Evolutionary conservation across 257 asterid species (phyloP).

Genomic region (Misopates orontium): DNA sequence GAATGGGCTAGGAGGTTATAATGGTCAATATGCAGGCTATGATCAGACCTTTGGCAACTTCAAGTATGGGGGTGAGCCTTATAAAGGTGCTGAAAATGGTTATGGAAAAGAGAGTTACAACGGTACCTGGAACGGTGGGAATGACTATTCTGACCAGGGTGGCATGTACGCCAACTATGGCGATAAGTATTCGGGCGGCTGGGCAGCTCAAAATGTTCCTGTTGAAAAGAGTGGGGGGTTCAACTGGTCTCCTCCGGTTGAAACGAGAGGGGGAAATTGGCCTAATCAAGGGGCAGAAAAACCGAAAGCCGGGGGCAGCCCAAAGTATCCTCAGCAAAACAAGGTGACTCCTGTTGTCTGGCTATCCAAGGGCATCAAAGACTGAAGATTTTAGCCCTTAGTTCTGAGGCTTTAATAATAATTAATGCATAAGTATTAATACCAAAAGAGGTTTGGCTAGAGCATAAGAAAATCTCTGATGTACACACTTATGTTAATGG

Average conservation of each 20-base stretch:
- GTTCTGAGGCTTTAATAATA: neutral
- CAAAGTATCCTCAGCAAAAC: no score
- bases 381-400: neutral
- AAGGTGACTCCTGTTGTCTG: neutral
- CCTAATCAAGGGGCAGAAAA: neutral
- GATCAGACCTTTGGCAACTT: neutral
- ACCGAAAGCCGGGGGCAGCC: no score
- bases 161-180: neutral
- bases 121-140: neutral
- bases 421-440: neutral
- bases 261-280: neutral
- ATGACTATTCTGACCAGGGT: constrained; percentile 1
- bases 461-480: neutral
- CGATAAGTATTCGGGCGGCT: neutral
- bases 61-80: neutral
- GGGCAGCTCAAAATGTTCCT: neutral
- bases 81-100: neutral
- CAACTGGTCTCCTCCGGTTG: neutral
- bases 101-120: neutral
- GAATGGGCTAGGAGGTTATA: neutral
- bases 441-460: neutral
- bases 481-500: neutral
- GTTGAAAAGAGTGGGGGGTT: neutral
- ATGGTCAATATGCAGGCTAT: constrained; percentile 9
- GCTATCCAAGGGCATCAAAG: neutral